phyloP scores from a whole-genome alignment of 495 filamentous ascomycete genomes.

The Cudoniella acicularis region DNA sequence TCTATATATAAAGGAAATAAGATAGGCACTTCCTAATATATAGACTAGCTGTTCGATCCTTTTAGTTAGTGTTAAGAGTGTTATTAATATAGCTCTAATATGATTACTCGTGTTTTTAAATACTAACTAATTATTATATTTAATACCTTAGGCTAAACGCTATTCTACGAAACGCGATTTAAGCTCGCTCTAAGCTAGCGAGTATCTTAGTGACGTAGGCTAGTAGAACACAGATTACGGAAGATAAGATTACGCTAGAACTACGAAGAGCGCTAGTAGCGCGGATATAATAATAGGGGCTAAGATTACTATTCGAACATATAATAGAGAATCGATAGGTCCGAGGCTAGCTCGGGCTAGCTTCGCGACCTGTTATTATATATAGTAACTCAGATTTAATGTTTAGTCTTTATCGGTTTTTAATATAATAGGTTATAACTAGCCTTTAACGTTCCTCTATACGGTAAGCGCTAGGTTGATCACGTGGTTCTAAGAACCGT shows the following conservation, averaged over 20 bases:
- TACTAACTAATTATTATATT: no score
- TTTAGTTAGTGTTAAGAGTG: no score
- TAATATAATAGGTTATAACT: constrained; percentile 14
- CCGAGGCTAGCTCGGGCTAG: constrained; percentile 20
- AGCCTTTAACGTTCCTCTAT: no score
- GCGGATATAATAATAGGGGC: constrained; percentile 14
- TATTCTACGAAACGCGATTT: no score
- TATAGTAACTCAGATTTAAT: constrained; percentile 15
- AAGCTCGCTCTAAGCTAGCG: not conserved
- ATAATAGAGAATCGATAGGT: constrained; percentile 20
- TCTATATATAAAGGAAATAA: no score
- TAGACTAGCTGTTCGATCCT: no score
- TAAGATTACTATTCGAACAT: constrained; percentile 11
- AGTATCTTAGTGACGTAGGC: constrained; percentile 7
- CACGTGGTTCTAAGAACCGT: no score
- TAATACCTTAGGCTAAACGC: no score
- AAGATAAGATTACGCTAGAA: constrained; percentile 6
- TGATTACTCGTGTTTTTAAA: no score
- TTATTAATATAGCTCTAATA: no score
- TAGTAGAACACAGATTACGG: constrained; percentile 7
- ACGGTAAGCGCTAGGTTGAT: no score
- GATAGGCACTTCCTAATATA: no score
- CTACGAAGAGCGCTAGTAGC: constrained; percentile 21
- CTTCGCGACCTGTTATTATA: constrained; percentile 24
- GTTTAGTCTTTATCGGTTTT: constrained; percentile 16